Conservation (phyloP, 805 yeast species). For the Starmerella cellae region DNA sequence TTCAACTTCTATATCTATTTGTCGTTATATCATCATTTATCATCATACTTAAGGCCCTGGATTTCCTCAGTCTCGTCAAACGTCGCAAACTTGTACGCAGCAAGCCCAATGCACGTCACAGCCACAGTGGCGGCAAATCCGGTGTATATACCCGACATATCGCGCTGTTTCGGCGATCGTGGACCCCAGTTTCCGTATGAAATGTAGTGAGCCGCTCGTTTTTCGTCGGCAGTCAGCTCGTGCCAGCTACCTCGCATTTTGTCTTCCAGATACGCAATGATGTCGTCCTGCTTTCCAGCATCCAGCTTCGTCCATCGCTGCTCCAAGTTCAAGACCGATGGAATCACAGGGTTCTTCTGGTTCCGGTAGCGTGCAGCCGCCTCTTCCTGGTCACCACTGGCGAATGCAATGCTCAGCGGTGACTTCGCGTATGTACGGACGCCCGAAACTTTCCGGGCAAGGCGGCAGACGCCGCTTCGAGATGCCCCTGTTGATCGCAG, state of each 20-base stretch:
- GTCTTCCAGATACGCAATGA: slow-evolving; percentile 28
- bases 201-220: slow-evolving; percentile 26
- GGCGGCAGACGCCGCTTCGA: too few species aligned
- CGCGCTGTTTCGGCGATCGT: slow-evolving; percentile 22
- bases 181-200: slow-evolving; percentile 30
- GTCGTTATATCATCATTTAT: too few species aligned
- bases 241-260: slow-evolving; percentile 28
- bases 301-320: slow-evolving; percentile 28
- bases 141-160: slow-evolving; percentile 14
- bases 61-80: slow-evolving; percentile 4
- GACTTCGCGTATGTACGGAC: too few species aligned
- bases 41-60: slow-evolving; percentile 10
- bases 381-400: slow-evolving; percentile 22
- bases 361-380: slow-evolving; percentile 20
- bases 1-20: neutral
- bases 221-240: slow-evolving; percentile 24
- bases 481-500: too few species aligned
- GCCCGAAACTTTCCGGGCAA: too few species aligned
- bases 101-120: slow-evolving; percentile 17
- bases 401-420: slow-evolving; percentile 23
- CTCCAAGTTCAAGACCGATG: slow-evolving; percentile 22
- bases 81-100: slow-evolving; percentile 20
- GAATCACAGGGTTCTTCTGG: slow-evolving; percentile 26
- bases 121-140: slow-evolving; percentile 19
- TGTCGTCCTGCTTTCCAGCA: slow-evolving; percentile 28